Base-by-base conservation (phyloP, 495 filamentous ascomycete genomes). In the Xylaria flabelliformis region DNA sequence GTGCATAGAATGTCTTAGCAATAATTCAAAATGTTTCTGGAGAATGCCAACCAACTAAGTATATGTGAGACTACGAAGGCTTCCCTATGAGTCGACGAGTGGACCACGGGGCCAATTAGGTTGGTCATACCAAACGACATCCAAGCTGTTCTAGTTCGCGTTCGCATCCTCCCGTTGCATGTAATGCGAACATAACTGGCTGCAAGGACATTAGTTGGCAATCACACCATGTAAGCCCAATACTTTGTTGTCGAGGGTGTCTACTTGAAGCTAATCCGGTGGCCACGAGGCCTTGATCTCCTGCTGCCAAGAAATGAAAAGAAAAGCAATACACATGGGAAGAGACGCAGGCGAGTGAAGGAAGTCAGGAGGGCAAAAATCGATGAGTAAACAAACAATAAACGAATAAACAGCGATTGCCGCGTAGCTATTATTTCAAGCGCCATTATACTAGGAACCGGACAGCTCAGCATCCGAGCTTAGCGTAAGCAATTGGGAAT, bases 291-390 rank as follows among this genome's bases (percentile, higher is more conserved):
- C 17, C 48, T 41, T 19, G 15, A 46, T 19, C 32, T 53, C 17
- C 59, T 53, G 36, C 59, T 36, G 68, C 59, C 68, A 70, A 70
- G 67, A 55, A 50, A 50, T 10, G 32, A 64, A 64, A 71, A 64
- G 56, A 62, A 71, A 71, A 69, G 17, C 4, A n/a, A 21, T 36
- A 70, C 13, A 36, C 29, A 36, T 24, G 12, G 21, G 26, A 19
- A 19, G 50, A 13, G 17, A 34, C 24, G 19, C 44, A 36, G 19
- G 53, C 34, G 61, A 58, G 19, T 3, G 10, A 62, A 8, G 26
- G 34, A 24, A 44, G 44, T 17, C n/a, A 69, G 29, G 32, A 70
- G n/a, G 24, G 17, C 32, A 21, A 32, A 29, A 62, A 50, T 44
- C 24, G n/a, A 53, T 39, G 19, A 62, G 41, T 51, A 26, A 46